Conservation (phyloP, 2,329 filamentous ascomycete genomes). For the Magnaporthiopsis incrustans region DNA sequence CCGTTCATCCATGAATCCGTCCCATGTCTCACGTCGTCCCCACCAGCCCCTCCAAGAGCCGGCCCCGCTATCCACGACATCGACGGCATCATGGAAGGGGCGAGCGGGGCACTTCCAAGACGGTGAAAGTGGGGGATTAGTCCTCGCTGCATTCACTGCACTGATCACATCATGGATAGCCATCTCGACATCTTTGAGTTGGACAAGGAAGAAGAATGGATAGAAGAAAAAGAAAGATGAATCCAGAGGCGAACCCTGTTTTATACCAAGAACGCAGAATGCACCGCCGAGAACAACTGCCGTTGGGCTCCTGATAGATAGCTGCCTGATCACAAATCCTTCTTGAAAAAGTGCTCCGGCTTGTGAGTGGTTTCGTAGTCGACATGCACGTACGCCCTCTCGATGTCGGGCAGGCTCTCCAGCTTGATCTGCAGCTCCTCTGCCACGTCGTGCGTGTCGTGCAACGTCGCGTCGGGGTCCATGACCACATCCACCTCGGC, state of each 20-base stretch:
- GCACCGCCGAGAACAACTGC: too few relatives aligned
- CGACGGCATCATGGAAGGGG: too few relatives aligned
- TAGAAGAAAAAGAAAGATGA: constrained; percentile 1
- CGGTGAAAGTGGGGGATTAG: too few relatives aligned
- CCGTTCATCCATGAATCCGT: too few relatives aligned
- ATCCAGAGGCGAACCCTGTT: too few relatives aligned
- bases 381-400: constrained; percentile 92
- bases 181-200: neutral
- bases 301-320: too few relatives aligned
- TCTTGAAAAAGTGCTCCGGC: constrained; percentile 67
- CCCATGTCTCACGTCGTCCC: too few relatives aligned
- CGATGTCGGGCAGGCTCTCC: constrained; percentile 83
- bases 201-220: constrained; percentile 13
- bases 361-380: constrained; percentile 96
- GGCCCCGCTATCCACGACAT: too few relatives aligned
- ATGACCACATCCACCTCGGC: constrained; percentile 97
- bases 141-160: too few relatives aligned
- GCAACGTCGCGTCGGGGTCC: constrained; percentile 64
- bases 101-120: too few relatives aligned
- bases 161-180: neutral
- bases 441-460: constrained; percentile 82
- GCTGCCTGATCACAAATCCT: constrained; percentile 38
- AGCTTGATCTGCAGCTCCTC: constrained; percentile 92
- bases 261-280: too few relatives aligned
- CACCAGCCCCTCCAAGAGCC: too few relatives aligned